Evolutionary conservation across 441 rosid genomes (phyloP).

Genomic region (Bocquillonia castaneifolia): DNA sequence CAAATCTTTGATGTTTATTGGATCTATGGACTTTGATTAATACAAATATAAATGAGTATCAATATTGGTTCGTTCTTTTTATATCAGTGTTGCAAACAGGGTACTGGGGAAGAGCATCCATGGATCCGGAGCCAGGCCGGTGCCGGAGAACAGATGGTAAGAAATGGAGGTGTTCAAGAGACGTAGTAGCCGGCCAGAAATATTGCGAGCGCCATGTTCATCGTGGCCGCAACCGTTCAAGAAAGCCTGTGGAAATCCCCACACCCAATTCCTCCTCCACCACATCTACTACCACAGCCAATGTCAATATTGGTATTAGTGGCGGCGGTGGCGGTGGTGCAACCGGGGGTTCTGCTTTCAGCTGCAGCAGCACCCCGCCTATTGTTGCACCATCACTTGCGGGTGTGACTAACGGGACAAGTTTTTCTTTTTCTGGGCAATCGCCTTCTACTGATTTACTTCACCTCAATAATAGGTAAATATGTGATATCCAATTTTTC

Average conservation of each 20-base stretch:
- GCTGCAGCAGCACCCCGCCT: conserved; percentile 18
- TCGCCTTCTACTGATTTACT: conserved; percentile 56
- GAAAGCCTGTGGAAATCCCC: conserved; percentile 99
- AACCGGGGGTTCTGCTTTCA: conserved; percentile 21
- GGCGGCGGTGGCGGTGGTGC: conserved; percentile 22
- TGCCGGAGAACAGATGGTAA: conserved; percentile 96
- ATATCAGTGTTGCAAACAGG: conserved; percentile 54
- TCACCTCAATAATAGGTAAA: conserved; percentile 60
- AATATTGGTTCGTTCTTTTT: too few relatives aligned
- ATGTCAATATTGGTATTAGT: neutral
- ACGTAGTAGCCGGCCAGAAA: conserved; percentile 80
- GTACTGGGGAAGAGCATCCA: conserved; percentile 71
- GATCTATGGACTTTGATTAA: too few relatives aligned
- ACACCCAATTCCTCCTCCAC: conserved; percentile 30
- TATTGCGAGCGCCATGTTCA: conserved; percentile 98
- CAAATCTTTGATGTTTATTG: neutral
- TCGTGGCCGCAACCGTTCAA: conserved; percentile 99
- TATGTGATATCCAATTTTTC: neutral
- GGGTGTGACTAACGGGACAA: conserved; percentile 32
- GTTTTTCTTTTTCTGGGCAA: conserved; percentile 44
- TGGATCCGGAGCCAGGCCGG: conserved; percentile 96
- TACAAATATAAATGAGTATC: too few relatives aligned
- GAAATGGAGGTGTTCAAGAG: conserved; percentile 98
- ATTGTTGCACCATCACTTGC: conserved; percentile 21
- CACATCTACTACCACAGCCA: conserved; percentile 20